Evolutionary conservation across 495 filamentous ascomycete genomes (phyloP), one percentile per base, ranked within the genome.

Genomic region (Pseudomonodictys pantanalensis): DNA sequence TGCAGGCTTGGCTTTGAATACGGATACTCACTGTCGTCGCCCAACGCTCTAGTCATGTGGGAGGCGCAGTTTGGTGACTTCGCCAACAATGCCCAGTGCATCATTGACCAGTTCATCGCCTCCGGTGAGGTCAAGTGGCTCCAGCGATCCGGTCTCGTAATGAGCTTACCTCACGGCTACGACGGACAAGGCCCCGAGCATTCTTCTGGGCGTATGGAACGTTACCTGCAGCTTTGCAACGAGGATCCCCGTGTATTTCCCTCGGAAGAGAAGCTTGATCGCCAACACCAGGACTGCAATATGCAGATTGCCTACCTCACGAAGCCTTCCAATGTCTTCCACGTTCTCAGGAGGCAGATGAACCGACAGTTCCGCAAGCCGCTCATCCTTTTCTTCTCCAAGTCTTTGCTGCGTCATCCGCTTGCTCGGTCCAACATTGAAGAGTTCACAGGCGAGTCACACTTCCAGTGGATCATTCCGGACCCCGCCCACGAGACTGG

Each of bases 41-140:
- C 93, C 35, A 92, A 96, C 72, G 93, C 92, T 38, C 83, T 98
- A 26, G 91, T 97, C 59, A 92, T 98, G 83, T 98, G 93, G 93
- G 93, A 98, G 75, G 93, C 93, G 29, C 93, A 98, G 77, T 98
- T 98, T 73, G 93, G 93, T 78, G 93, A 98, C 75, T 98, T 98
- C 65, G 93, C 92, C 79, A 98, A 98, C 83, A 97, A 96, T 75
- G 90, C 92, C 42, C 93, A 98, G 75, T 96, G 91, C 73, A 95
- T 98, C 76, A 91, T 97, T 70, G 93, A 98, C 74, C 93, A 98
- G 77, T 98, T 98, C 77, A 85, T 98, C 66, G 93, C 95, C 38
- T 95, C 95, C 39, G 93, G 95, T 68, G 93, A 98, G 75, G 85
- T 87, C 52, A 98, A 98, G 80, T 98, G 93, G 93, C 84, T 96